These are phyloP conservation scores for Calonectria leucothoes DNA, from an alignment of 2,329 filamentous ascomycete genomes.

Conservation along the genomic window DNA sequence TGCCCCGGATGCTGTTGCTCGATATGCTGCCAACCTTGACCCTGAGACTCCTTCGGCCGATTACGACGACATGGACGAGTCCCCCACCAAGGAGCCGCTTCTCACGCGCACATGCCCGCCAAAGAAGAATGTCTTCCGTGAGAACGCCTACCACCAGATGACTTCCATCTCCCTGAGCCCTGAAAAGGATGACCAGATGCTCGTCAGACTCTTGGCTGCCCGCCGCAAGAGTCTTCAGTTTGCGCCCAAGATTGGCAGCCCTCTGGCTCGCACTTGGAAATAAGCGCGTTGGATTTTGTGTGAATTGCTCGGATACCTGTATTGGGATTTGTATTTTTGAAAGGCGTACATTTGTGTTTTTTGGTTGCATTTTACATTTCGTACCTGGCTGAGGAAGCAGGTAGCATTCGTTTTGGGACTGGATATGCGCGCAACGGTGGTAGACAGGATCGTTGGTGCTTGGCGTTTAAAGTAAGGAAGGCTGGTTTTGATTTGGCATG, in stretches of 20 bases:
- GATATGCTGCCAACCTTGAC: constrained; percentile 61
- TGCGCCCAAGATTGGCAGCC: constrained; percentile 80
- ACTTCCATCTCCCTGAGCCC: constrained; percentile 58
- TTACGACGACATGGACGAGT: constrained; percentile 45
- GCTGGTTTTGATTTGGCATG: constrained; percentile 17
- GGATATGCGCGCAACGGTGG: constrained; percentile 34
- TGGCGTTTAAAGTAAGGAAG: constrained; percentile 31
- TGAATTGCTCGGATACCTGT: constrained; percentile 23
- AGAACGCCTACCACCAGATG: constrained; percentile 51
- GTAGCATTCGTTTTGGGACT: constrained; percentile 34
- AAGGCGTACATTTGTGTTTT: constrained; percentile 30
- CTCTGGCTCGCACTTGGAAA: constrained; percentile 70
- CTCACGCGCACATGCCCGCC: constrained; percentile 67
- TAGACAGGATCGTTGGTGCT: constrained; percentile 32
- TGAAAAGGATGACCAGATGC: constrained; percentile 67
- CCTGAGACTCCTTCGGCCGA: constrained; percentile 57
- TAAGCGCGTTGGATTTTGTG: constrained; percentile 27
- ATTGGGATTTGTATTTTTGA: constrained; percentile 26
- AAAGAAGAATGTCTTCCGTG: constrained; percentile 53
- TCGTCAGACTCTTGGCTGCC: constrained; percentile 75
- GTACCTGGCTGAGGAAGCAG: constrained; percentile 24
- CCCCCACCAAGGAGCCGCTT: constrained; percentile 51
- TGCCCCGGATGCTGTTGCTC: constrained; percentile 64
- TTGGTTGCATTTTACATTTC: constrained; percentile 1
- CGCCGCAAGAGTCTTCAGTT: constrained; percentile 83